phyloP scores from a whole-genome alignment of 805 yeast genomes.

The Yarrowia sp. region DNA sequence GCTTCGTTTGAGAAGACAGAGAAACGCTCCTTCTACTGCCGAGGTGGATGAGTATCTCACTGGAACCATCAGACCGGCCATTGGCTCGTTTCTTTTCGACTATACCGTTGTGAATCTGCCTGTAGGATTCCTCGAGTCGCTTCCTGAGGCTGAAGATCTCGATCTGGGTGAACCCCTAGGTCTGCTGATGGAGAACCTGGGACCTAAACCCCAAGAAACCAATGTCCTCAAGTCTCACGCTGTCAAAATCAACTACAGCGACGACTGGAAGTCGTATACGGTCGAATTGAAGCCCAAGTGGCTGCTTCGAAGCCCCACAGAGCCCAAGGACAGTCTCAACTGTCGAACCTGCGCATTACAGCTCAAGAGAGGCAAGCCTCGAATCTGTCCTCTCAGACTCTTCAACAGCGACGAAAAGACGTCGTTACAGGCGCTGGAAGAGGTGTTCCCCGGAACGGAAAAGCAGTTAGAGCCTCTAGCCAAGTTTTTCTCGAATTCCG shows the following conservation, averaged over 20 bases:
- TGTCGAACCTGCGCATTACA: constrained; percentile 61
- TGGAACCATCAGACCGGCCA: not conserved
- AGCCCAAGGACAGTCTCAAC: constrained; percentile 39
- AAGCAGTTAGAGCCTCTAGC: constrained; percentile 1
- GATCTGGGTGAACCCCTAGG: constrained; percentile 6
- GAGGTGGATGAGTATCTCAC: not conserved
- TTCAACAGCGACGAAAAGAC: not conserved
- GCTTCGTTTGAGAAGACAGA: not conserved
- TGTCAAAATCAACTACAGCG: constrained; percentile 8
- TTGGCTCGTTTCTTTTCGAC: not conserved
- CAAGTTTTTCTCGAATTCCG: not conserved
- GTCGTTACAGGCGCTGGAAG: not conserved
- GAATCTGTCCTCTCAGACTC: constrained; percentile 32
- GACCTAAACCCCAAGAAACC: not conserved
- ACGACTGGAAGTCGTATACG: constrained; percentile 8
- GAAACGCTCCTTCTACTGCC: constrained; percentile 11
- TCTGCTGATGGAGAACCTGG: constrained; percentile 19
- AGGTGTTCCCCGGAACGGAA: not conserved
- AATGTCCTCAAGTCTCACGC: not conserved
- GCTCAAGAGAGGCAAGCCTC: constrained; percentile 36
- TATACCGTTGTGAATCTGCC: not conserved
- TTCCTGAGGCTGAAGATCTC: constrained; percentile 1
- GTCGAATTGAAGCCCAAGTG: constrained; percentile 62
- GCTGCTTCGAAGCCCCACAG: constrained; percentile 47
- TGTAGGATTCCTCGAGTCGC: not conserved